Conservation (phyloP, 257 asterid genomes). For the Ilex aquifolium region DNA sequence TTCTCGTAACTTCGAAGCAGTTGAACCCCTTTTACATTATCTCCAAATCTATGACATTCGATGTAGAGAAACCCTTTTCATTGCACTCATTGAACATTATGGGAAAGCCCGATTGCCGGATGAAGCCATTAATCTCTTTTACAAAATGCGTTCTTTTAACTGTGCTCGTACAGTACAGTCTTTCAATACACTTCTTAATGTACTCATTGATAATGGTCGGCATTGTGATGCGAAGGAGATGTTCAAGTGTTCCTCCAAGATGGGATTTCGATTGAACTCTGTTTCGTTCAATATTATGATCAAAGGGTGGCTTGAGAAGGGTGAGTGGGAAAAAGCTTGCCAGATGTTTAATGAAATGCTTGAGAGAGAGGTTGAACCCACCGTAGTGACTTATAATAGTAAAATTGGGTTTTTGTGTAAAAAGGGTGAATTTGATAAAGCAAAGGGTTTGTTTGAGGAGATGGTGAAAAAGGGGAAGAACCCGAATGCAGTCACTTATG, state of each 20-base stretch:
- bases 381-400: slow-evolving; percentile 66
- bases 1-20: slow-evolving; percentile 46
- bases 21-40: slow-evolving; percentile 46
- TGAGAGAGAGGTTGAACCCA: slow-evolving; percentile 61
- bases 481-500: slow-evolving; percentile 66
- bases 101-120: slow-evolving; percentile 48
- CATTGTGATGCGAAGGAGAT: slow-evolving; percentile 38
- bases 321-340: slow-evolving; percentile 52
- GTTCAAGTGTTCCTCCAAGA: slow-evolving; percentile 32
- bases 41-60: slow-evolving; percentile 39
- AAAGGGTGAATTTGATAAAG: slow-evolving; percentile 51
- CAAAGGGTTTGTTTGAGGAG: slow-evolving; percentile 51
- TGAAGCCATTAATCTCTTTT: slow-evolving; percentile 53
- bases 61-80: slow-evolving; percentile 63
- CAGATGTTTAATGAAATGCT: slow-evolving; percentile 85
- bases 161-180: slow-evolving; percentile 57
- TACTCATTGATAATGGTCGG: slow-evolving; percentile 44
- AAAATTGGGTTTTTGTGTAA: slow-evolving; percentile 70
- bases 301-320: slow-evolving; percentile 61
- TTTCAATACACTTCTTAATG: slow-evolving; percentile 69
- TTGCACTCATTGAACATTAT: slow-evolving; percentile 64
- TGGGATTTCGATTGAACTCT: slow-evolving; percentile 60
- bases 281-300: slow-evolving; percentile 74
- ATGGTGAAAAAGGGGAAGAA: slow-evolving; percentile 56
- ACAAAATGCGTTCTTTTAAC: slow-evolving; percentile 54